Base-by-base conservation (phyloP, 352 stramenopile genomes). In the Phytophthora fragariae region DNA sequence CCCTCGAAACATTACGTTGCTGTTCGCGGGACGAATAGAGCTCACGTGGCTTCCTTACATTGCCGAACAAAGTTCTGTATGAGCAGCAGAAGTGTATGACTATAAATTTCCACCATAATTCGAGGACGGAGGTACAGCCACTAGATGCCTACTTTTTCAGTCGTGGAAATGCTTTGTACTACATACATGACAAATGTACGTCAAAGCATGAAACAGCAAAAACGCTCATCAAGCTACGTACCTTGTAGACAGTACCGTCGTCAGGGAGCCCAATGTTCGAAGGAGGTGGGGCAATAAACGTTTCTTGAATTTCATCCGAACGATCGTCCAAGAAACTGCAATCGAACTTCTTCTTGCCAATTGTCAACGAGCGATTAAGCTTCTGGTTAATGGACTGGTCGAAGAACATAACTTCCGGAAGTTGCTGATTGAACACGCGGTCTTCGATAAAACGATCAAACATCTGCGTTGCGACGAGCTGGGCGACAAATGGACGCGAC, bases 341-440 rank as follows among this genome's bases (percentile, higher is more conserved):
- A 64, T 96, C 87, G 58, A 90, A 87, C 67, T 96, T 96, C 74
- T 92, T 93, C 65, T 93, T 95, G 3, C 85, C 85, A 37, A 94
- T 84, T 9, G 76, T 83, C 39, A 91, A 68, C 11, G 85, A 93
- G 5, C 88, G 86, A 59, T 95, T 95, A 52, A 94, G 84, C 68
- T 96, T 96, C 63, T 93, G 86, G 59, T 91, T 93, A 65, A 96
- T 96, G 9, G 89, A 94, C 66, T 94, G 86, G 52, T 96, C 89
- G 56, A 96, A 96, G 72, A 96, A 96, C 3, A 89, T 57, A 53
- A 96, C 89, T 68, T 96, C 86, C 1, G 87, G 73, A 35, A 93
- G 73, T 41, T 82, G 69, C 19, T 83, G 75, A 64, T 84, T 91
- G 54, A 91, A 87, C 19, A 91, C 77, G 15, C 89, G 84, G 52